A percentile compares a stretch with the other conserved stretches of the same genome.
Evolutionary conservation across 805 yeast genomes (phyloP).

Genomic region (Huiozyma naganishii): DNA sequence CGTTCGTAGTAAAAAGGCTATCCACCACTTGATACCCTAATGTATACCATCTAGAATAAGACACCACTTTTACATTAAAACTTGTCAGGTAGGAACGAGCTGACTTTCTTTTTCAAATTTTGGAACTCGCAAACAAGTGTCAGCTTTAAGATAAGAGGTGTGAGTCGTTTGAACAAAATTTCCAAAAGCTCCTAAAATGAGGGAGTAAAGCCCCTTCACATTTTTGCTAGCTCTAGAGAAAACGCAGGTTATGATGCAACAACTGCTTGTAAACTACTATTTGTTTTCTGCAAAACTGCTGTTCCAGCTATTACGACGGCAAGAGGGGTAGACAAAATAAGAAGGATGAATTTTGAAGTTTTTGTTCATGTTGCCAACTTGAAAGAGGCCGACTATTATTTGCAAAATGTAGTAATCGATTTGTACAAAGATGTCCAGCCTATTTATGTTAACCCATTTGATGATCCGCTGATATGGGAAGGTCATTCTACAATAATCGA

Average conservation of each 20-base stretch:
- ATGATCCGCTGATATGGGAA: slow-evolving; percentile 40
- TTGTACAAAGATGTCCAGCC: slow-evolving; percentile 15
- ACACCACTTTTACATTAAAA: slow-evolving; percentile 7
- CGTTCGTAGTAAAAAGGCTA: too few species aligned
- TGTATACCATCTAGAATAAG: slow-evolving; percentile 3
- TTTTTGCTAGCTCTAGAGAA: slow-evolving; percentile 44
- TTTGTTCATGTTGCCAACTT: slow-evolving; percentile 35
- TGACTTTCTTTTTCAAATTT: slow-evolving; percentile 34
- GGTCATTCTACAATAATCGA: slow-evolving; percentile 41
- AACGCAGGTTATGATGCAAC: slow-evolving; percentile 43
- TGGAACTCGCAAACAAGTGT: slow-evolving; percentile 45
- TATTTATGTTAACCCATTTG: slow-evolving; percentile 46
- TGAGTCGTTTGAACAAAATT: slow-evolving; percentile 33
- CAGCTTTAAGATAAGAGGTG: slow-evolving; percentile 44
- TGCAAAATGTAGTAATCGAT: slow-evolving; percentile 24
- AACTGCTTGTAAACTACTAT: slow-evolving; percentile 23
- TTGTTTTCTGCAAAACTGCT: slow-evolving; percentile 44
- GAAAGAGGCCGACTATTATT: slow-evolving; percentile 39
- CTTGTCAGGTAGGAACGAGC: slow-evolving; percentile 3
- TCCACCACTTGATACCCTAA: background rate
- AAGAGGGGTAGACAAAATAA: slow-evolving; percentile 35
- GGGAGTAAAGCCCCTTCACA: slow-evolving; percentile 24
- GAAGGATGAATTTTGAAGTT: slow-evolving; percentile 38
- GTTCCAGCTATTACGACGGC: slow-evolving; percentile 40
- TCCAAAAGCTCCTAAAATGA: slow-evolving; percentile 18